phyloP scores from a whole-genome alignment of 441 rosid species.

The Croton laevigatus region DNA sequence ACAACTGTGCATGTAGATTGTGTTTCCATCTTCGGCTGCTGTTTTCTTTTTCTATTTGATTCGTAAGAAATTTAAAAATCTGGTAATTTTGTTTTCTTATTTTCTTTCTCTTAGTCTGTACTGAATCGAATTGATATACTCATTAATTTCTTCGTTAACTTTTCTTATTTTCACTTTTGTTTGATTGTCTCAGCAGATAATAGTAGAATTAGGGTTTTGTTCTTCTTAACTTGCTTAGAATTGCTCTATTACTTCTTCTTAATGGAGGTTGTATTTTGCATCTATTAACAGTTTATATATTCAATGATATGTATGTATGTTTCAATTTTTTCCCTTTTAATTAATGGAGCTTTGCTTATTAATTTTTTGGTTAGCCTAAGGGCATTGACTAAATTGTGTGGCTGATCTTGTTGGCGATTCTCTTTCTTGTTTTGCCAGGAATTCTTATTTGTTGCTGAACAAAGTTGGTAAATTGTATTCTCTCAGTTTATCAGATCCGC shows the following conservation, averaged over 20 bases:
- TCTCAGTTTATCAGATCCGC: neutral
- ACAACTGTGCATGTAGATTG: neutral
- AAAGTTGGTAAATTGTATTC: neutral
- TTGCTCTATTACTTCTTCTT: neutral
- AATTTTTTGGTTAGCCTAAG: neutral
- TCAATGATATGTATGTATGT: neutral
- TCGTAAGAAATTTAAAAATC: neutral
- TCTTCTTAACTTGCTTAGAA: neutral
- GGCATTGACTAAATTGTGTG: neutral
- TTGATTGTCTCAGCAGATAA: neutral
- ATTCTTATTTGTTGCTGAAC: neutral
- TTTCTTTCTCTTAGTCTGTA: neutral
- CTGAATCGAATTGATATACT: neutral
- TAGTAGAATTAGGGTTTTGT: slow-evolving; percentile 3
- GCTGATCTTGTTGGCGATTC: neutral
- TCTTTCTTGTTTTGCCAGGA: neutral
- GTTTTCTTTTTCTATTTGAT: neutral
- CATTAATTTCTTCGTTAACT: neutral
- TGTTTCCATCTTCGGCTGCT: too few species aligned
- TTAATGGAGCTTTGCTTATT: neutral
- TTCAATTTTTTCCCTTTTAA: neutral
- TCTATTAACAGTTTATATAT: neutral
- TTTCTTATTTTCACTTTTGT: neutral
- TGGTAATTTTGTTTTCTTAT: neutral
- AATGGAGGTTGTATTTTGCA: neutral